Evolutionary conservation across 2,329 filamentous ascomycete species (phyloP).

Genomic region (Raffaelea ambrosiae): DNA sequence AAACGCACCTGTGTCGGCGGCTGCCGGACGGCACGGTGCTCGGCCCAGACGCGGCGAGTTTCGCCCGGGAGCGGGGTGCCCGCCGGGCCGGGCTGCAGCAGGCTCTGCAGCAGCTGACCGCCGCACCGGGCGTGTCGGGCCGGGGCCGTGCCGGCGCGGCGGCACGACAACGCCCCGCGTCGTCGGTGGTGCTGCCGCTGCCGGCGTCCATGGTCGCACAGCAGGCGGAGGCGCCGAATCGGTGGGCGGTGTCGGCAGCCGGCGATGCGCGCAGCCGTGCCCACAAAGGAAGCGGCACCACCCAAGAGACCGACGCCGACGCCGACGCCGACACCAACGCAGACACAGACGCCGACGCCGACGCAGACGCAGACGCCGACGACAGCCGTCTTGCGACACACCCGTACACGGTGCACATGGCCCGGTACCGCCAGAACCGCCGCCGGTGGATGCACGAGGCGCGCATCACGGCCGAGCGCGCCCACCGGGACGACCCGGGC

Average conservation of each 20-base stretch:
- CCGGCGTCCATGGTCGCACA: no score
- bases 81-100: constrained; percentile 37
- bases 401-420: constrained; percentile 11
- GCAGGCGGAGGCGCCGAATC: no score
- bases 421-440: constrained; percentile 8
- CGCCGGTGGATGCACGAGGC: constrained; percentile 11
- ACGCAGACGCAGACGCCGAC: not conserved
- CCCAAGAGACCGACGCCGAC: not conserved
- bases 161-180: no score
- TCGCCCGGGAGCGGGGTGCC: constrained; percentile 29
- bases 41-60: constrained; percentile 10
- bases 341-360: no score
- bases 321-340: no score
- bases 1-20: not conserved
- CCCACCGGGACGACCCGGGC: not conserved
- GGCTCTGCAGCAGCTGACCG: constrained; percentile 21
- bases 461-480: constrained; percentile 3
- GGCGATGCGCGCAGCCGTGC: no score
- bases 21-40: constrained; percentile 15
- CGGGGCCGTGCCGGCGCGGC: no score
- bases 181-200: no score
- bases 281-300: no score
- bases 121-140: no score
- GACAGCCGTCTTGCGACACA: constrained; percentile 1
- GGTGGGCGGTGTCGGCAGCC: no score